Percentiles rank a stretch among this genome's conserved stretches.
Conservation (phyloP, 805 yeast genomes). For the Schizosaccharomyces japonicus region DNA sequence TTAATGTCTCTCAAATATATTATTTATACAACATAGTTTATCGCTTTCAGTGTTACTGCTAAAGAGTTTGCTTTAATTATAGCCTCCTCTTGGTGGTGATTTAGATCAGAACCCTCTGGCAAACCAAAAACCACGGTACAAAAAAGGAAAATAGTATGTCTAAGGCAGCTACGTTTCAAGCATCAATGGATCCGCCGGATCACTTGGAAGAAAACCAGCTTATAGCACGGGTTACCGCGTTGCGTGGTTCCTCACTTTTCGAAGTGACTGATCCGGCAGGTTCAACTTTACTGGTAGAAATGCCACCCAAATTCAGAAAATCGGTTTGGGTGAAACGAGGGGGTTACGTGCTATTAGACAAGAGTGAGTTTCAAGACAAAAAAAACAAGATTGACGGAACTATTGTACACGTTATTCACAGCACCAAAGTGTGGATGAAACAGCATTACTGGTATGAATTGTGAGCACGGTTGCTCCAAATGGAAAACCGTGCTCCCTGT, state of each 20-base stretch:
- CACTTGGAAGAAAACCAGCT: neutral
- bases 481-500: too few relatives aligned
- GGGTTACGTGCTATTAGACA: constrained; percentile 15
- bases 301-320: constrained; percentile 17
- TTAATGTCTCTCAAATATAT: too few relatives aligned
- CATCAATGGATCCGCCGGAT: neutral
- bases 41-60: too few relatives aligned
- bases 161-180: neutral
- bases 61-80: too few relatives aligned
- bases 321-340: constrained; percentile 18
- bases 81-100: too few relatives aligned
- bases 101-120: too few relatives aligned
- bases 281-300: constrained; percentile 12
- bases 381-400: constrained; percentile 15
- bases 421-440: neutral
- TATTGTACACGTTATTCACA: constrained; percentile 15
- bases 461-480: too few relatives aligned
- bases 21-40: too few relatives aligned
- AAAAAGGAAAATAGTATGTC: neutral
- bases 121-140: too few relatives aligned
- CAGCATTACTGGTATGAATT: neutral
- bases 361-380: constrained; percentile 4
- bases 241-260: neutral
- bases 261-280: neutral
- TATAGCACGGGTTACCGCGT: neutral